A percentile compares a stretch with the other conserved stretches of the same genome.
These are phyloP conservation scores for Alternaria sp. DNA, from an alignment of 2,329 filamentous ascomycete species.

Conservation along the genomic window DNA sequence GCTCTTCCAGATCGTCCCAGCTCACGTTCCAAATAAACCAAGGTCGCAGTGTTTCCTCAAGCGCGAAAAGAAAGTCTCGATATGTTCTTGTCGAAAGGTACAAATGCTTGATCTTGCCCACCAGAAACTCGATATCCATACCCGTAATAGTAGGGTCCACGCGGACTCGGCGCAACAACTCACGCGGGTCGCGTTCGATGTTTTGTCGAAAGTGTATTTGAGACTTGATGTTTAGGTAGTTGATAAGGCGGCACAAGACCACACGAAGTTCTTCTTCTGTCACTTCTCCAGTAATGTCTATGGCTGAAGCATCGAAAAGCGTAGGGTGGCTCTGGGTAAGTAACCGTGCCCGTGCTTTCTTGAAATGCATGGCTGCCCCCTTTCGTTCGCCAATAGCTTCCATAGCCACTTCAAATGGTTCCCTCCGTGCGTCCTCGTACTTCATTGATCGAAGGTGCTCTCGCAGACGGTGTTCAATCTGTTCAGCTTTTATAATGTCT, in stretches of 20 bases:
- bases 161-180: conserved; percentile 22
- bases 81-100: conserved; percentile 6
- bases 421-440: conserved; percentile 12
- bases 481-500: conserved; percentile 26
- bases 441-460: conserved; percentile 21
- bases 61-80: conserved; percentile 4
- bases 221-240: conserved; percentile 12
- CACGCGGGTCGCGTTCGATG: conserved; percentile 6
- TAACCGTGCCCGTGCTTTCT: conserved; percentile 24
- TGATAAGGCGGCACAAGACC: conserved; percentile 29
- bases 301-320: conserved; percentile 17
- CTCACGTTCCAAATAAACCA: conserved; percentile 23
- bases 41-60: conserved; percentile 26
- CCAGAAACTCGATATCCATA: conserved; percentile 32
- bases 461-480: conserved; percentile 27
- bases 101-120: conserved; percentile 29
- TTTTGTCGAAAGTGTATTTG: conserved; percentile 1
- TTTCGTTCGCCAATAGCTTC: conserved; percentile 13
- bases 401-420: conserved; percentile 12
- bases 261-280: conserved; percentile 34
- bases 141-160: conserved; percentile 39
- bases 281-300: conserved; percentile 38
- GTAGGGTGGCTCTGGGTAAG: conserved; percentile 25
- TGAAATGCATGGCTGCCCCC: conserved; percentile 13
- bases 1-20: conserved; percentile 28